Base-by-base conservation (phyloP, 2,329 filamentous ascomycete species). In the Cytospora paraplurivora region DNA sequence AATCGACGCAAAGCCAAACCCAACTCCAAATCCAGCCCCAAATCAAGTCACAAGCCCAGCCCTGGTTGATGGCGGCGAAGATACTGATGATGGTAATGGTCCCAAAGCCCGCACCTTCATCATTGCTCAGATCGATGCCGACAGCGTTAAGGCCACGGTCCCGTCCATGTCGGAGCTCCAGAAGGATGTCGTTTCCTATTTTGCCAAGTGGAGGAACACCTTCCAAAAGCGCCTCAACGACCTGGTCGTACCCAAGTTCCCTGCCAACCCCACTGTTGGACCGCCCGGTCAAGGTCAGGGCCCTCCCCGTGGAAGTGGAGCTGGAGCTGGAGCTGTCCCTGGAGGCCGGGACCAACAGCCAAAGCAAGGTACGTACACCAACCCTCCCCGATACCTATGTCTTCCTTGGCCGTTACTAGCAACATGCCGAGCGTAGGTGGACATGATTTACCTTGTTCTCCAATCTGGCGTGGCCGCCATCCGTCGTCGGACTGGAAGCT, bases 181-280 rank as follows among this genome's bases (percentile, higher is more conserved):
- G 77, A 86, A 84, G 67, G 87, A 89, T 60, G 83, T 88, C 1
- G 73, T 96, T 6, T 77, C 82, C 7, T 87, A 89, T 72, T 96
- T 94, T 72, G 87, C 90, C 63, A 89, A 92, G 67, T 98, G 94
- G 94, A 85, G 91, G 70, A 82, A 86, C 7, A 80, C 81, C 13
- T 85, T 97, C 11, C 78, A 91, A 49, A 82, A 85, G 62, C 85
- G 93, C 15, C 79, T 96, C 32, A 85, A 87, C 19, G 89, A 95
- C 41, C 82, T 93, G 19, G 81, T 83, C 50, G 79, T 85, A 66
- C 73, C 79, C 35, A 81, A 78, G 59, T 81, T 83, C 63, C 68
- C 69, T 59, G 44, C 44, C 41, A 57, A 5, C 38, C 49, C 37
- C 47, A 37, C 17, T 27, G 35, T 49, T 54, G 64, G 61, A 72